A percentile compares a stretch with the other conserved stretches of the same genome.
Evolutionary conservation across 208 protist genomes (phyloP).

Genomic region (Crithidia brevicula): DNA sequence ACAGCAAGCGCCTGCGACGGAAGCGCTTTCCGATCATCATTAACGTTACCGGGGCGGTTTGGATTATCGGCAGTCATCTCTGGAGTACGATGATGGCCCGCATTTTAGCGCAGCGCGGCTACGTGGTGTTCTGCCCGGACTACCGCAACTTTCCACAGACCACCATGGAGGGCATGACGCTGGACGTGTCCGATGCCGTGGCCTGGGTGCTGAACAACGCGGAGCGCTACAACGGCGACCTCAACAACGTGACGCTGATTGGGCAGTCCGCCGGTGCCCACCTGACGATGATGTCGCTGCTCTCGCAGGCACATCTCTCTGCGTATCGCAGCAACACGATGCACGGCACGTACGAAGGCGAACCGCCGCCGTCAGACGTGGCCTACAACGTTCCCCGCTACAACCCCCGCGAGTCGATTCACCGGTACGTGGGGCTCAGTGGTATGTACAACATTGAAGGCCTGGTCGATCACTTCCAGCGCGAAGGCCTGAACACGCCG

Average conservation of each 20-base stretch:
- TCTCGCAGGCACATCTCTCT: conserved; percentile 80
- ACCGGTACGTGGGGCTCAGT: conserved; percentile 81
- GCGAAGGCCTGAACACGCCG: conserved; percentile 57
- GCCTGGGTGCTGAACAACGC: conserved; percentile 87
- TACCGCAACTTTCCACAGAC: conserved; percentile 94
- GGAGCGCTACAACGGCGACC: conserved; percentile 86
- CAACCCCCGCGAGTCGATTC: conserved; percentile 84
- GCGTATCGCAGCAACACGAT: conserved; percentile 49
- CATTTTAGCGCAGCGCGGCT: conserved; percentile 73
- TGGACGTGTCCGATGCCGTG: conserved; percentile 88
- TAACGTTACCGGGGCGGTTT: conserved; percentile 70
- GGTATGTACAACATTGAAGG: conserved; percentile 85
- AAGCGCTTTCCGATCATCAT: conserved; percentile 86
- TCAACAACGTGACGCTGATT: conserved; percentile 76
- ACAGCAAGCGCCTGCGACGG: conserved; percentile 40
- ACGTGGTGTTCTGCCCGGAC: conserved; percentile 91
- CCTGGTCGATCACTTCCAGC: conserved; percentile 68
- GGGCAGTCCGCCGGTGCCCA: conserved; percentile 87
- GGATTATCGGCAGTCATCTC: conserved; percentile 88
- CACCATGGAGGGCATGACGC: conserved; percentile 89
- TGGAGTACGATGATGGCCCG: conserved; percentile 86
- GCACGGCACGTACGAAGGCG: conserved; percentile 31
- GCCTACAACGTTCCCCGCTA: conserved; percentile 87
- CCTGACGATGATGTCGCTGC: conserved; percentile 85
- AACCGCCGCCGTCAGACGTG: conserved; percentile 41